Base-by-base conservation (phyloP, 495 filamentous ascomycete species). In the Venustampulla echinocandica region DNA sequence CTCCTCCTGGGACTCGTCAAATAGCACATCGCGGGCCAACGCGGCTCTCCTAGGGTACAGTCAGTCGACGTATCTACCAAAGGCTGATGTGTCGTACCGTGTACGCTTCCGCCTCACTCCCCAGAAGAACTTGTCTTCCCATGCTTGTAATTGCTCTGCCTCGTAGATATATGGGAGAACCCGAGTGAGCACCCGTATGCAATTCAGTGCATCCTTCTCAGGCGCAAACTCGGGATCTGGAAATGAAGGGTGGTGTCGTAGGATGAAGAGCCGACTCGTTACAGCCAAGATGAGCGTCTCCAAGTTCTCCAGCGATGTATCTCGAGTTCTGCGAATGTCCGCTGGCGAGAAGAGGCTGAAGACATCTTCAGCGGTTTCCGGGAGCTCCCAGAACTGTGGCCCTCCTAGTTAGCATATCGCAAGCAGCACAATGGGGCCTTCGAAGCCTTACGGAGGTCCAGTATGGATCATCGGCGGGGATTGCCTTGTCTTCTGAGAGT, bases 71-170 rank as follows among this genome's bases (percentile, higher is more conserved):
- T 20, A 22, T 68, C 61, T 46, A 67, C 62, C 52, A 68, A 62
- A 25, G 64, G 74, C 51, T 17, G 13, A 36, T 67, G n/a, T 3
- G 17, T n/a, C 55, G 18, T 54, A 58, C 55, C 55, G 40, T 27
- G 55, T 58, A 28, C 55, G 76, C 62, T 77, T 88, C 64, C 74
- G 77, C 57, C 90, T 74, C 46, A 77, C 69, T 11, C 75, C 69
- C 92, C 92, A 99, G 56, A 99, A 95, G 71, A 96, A 90, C 39
- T 77, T 78, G 42, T 93, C 80, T 59, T 96, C 87, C 92, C 92
- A 99, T 42, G 65, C 66, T 47, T 88, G 81, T 32, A 99, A 62
- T 34, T 85, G 76, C 20, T 97, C 92, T 15, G 80, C 81, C 65
- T 99, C 92, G 62, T 95, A 96, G 33, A 98, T 65, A 57, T 85